Evolutionary conservation across 2,329 filamentous ascomycete genomes (phyloP).

Genomic region (Hypoxylon sp.): DNA sequence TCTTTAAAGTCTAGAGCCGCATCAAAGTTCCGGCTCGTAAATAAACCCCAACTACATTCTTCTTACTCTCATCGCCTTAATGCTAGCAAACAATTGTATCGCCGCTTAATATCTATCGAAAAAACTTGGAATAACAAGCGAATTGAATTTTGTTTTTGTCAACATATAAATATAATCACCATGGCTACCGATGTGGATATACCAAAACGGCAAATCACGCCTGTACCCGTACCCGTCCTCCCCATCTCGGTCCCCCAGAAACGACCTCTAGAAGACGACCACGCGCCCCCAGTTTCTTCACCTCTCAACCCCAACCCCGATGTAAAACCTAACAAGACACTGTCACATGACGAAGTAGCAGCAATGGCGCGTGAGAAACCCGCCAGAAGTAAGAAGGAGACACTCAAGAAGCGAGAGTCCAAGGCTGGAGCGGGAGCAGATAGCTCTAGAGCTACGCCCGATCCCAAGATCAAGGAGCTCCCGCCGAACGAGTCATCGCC

Average conservation of each 20-base stretch:
- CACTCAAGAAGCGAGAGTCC: conserved; percentile 76
- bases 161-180: conserved; percentile 20
- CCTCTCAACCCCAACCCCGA: conserved; percentile 78
- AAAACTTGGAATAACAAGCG: not conserved
- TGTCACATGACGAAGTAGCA: conserved; percentile 55
- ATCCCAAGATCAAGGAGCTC: conserved; percentile 63
- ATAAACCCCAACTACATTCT: conserved; percentile 18
- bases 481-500: conserved; percentile 63
- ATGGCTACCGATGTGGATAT: conserved; percentile 52
- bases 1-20: conserved; percentile 28
- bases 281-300: conserved; percentile 78
- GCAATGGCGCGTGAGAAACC: conserved; percentile 63
- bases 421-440: conserved; percentile 64
- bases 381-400: conserved; percentile 72
- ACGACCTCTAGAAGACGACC: conserved; percentile 75
- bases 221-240: conserved; percentile 50
- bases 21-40: conserved; percentile 13
- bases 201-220: conserved; percentile 51
- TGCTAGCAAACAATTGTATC: not conserved
- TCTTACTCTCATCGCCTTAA: not conserved
- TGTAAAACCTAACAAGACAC: conserved; percentile 54
- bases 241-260: conserved; percentile 71
- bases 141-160: conserved; percentile 16
- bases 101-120: not conserved
- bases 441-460: conserved; percentile 69